A percentile compares a stretch with the other conserved stretches of the same genome.
Conservation (phyloP, 768 basidiomycete species). For the Mycena haematopus region DNA sequence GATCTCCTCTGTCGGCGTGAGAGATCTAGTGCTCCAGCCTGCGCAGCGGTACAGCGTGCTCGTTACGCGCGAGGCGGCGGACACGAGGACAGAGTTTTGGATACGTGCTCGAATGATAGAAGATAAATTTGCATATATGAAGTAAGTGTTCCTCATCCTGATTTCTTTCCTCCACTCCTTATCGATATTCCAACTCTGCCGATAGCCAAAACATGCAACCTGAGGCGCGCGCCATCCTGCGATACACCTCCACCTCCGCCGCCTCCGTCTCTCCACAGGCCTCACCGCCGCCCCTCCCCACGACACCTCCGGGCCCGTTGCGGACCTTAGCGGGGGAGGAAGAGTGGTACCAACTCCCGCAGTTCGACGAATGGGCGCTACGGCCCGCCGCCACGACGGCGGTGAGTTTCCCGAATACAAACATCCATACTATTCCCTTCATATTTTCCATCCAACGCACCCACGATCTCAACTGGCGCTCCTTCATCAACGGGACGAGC, state of each 20-base stretch:
- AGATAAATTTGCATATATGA: slow-evolving; percentile 19
- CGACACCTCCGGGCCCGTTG: not conserved
- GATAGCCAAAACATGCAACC: slow-evolving; percentile 12
- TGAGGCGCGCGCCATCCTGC: slow-evolving; percentile 23
- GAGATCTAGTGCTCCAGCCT: slow-evolving; percentile 47
- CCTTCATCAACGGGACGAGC: slow-evolving; percentile 28
- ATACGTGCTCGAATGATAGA: slow-evolving; percentile 19
- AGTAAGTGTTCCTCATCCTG: slow-evolving; percentile 9
- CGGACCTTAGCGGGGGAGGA: not conserved
- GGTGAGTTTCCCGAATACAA: not conserved
- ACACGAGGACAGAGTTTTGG: slow-evolving; percentile 13
- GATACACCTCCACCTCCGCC: slow-evolving; percentile 10
- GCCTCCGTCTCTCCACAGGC: not conserved
- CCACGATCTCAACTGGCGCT: slow-evolving; percentile 25
- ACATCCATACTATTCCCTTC: slow-evolving; percentile 18
- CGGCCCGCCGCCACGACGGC: not conserved
- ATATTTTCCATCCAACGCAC: slow-evolving; percentile 30
- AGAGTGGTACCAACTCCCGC: not conserved
- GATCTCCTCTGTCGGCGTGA: slow-evolving; percentile 45
- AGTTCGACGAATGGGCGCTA: slow-evolving; percentile 16
- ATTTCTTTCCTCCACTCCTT: not conserved
- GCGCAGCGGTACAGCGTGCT: slow-evolving; percentile 61
- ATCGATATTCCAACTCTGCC: not conserved
- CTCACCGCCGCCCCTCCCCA: not conserved
- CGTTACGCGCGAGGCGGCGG: slow-evolving; percentile 23